These are phyloP conservation scores for Plasmodium adleri DNA, from an alignment of 169 alveolate genomes.

Conservation along the genomic window DNA sequence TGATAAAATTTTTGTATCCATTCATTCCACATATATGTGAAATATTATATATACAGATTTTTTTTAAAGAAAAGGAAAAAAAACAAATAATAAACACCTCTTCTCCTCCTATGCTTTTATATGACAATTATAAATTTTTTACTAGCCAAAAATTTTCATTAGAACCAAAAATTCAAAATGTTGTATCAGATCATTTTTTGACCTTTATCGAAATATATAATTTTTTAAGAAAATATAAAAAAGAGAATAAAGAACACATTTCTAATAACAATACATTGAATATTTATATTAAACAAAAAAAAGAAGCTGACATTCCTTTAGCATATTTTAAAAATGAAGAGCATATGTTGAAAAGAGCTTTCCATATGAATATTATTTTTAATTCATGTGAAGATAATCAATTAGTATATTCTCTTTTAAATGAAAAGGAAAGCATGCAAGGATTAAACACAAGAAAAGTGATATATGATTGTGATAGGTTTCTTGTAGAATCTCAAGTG, in stretches of 20 bases:
- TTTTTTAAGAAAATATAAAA: constrained; percentile 22
- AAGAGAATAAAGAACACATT: not conserved
- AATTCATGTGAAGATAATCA: not conserved
- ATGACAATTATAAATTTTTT: constrained; percentile 35
- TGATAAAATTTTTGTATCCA: constrained; percentile 30
- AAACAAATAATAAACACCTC: not conserved
- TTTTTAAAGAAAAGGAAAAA: not conserved
- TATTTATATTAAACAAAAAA: constrained; percentile 1
- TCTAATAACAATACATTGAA: not conserved
- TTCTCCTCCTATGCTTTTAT: not conserved
- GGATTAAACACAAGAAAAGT: not conserved
- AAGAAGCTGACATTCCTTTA: not conserved
- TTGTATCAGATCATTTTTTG: not conserved
- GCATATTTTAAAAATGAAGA: constrained; percentile 39
- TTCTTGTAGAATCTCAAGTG: not conserved
- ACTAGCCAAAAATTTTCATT: constrained; percentile 1
- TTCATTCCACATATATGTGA: constrained; percentile 60
- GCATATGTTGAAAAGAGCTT: constrained; percentile 11
- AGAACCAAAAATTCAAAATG: not conserved
- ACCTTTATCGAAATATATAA: not conserved
- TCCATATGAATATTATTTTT: constrained; percentile 44
- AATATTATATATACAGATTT: constrained; percentile 16
- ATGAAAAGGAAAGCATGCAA: not conserved
- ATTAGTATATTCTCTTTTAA: not conserved
- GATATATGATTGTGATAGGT: not conserved